A percentile compares a stretch with the other conserved stretches of the same genome.
phyloP scores from a whole-genome alignment of 805 yeast species.

The Priceomyces haplophilus region DNA sequence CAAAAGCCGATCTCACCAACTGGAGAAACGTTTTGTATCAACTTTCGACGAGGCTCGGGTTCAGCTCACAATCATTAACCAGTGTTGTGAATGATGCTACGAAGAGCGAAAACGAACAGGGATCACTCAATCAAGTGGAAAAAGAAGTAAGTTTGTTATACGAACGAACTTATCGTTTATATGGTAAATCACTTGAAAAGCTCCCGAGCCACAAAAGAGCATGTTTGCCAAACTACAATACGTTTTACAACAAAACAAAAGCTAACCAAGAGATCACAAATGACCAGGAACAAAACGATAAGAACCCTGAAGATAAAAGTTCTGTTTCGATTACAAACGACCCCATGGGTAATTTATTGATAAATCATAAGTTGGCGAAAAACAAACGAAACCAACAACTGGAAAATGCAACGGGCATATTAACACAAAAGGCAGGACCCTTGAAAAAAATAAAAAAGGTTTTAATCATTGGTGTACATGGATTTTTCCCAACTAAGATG shows the following conservation, averaged over 20 bases:
- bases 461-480: constrained; percentile 90
- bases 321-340: constrained; percentile 40
- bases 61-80: constrained; percentile 27
- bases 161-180: constrained; percentile 36
- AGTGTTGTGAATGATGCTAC: constrained; percentile 18
- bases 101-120: constrained; percentile 11
- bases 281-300: constrained; percentile 4
- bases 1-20: constrained; percentile 29
- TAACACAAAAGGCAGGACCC: constrained; percentile 27
- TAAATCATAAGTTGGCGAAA: constrained; percentile 24
- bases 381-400: constrained; percentile 7
- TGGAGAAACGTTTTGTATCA: constrained; percentile 36
- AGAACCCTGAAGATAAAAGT: constrained; percentile 23
- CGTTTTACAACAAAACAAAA: constrained; percentile 19
- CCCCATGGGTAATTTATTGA: constrained; percentile 39
- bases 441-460: constrained; percentile 49
- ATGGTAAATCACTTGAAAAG: constrained; percentile 35
- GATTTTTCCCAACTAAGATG: constrained; percentile 88
- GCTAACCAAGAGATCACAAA: neutral
- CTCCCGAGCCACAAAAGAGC: constrained; percentile 37
- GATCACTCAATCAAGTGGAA: constrained; percentile 19
- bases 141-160: constrained; percentile 30
- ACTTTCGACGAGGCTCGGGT: constrained; percentile 34
- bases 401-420: constrained; percentile 16
- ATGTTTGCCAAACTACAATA: constrained; percentile 38